Base-by-base conservation (phyloP, 2,329 filamentous ascomycete genomes). In the Akanthomyces uredinophilus region DNA sequence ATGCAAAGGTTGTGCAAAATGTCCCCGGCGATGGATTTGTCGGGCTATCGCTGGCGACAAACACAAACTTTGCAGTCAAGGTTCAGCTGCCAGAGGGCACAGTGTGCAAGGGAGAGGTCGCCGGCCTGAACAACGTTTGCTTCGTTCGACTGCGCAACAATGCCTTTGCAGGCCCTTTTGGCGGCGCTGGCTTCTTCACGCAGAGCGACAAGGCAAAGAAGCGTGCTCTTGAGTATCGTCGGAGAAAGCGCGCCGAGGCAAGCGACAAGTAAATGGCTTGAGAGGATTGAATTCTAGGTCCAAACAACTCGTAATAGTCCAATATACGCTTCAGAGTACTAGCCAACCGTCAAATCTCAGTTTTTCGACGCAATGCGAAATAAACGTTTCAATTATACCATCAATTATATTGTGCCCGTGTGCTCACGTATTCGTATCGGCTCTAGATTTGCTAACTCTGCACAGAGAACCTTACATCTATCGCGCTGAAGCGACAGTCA, bases 41-140 rank as follows among this genome's bases (percentile, higher is more conserved):
- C 13, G 62, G 62, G 35, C 24, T 63, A 6, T 61, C 62, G 2
- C 2, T 61, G 2, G 27, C 62, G 24, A 57, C 62, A 16, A 61
- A 61, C 29, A 61, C 57, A 20, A 46, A 63, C 8, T 63, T 55
- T 14, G n/a, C 50, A 3, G 51, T 63, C 20, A 46, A 22, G 22
- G 16, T 63, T 1, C 32, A 63, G 47, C n/a, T 63, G 27, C 58
- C 62, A 20, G 35, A 61, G 3, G 62, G 57, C 11, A 52, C 39
- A 13, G 50, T 59, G 39, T 63, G 62, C 14, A 43, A 57, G 27
- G 62, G 62, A 20, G 22, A 63, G 57, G 62, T 63, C 1, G 62
- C 62, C 27, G 62, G 62, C 44, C 56, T 63, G 8, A 29, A 63
- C 27, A 63, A 63, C 18, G 62, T 63, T 3, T 63, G 62, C 43